phyloP scores from a whole-genome alignment of 2,329 filamentous ascomycete species.

The Fusarium sp. region DNA sequence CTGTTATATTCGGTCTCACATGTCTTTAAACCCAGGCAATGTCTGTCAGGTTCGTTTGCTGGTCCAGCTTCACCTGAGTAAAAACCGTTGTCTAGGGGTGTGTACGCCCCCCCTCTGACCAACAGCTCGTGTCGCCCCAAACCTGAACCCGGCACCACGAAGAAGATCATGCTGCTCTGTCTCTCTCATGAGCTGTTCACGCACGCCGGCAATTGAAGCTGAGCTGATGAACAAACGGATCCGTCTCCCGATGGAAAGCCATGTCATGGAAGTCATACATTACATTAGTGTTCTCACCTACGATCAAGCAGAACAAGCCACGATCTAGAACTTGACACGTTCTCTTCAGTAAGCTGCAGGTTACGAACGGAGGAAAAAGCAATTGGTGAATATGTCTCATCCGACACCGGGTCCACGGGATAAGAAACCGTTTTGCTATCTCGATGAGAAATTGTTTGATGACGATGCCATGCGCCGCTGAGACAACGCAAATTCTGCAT shows the following conservation, averaged over 20 bases:
- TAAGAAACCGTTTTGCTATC: neutral
- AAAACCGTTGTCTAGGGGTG: neutral
- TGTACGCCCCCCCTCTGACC: neutral
- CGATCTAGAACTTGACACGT: neutral
- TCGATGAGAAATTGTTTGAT: neutral
- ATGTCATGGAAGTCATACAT: neutral
- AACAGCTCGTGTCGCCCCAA: neutral
- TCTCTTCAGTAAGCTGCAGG: neutral
- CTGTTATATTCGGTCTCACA: neutral
- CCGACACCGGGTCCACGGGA: neutral
- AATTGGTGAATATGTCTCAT: neutral
- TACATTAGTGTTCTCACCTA: neutral
- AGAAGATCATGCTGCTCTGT: neutral
- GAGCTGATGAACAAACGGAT: neutral
- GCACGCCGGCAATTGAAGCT: neutral
- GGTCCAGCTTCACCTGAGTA: neutral
- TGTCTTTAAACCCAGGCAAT: neutral
- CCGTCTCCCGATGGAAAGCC: too few relatives aligned
- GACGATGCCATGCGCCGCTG: neutral
- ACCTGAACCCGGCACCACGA: neutral
- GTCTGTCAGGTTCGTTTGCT: too few relatives aligned
- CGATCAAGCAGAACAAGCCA: neutral
- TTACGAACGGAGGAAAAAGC: neutral
- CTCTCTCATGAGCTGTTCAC: neutral
- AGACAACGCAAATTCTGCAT: neutral